Conservation (phyloP, 2,329 filamentous ascomycete species). For the Botrytis porri region DNA sequence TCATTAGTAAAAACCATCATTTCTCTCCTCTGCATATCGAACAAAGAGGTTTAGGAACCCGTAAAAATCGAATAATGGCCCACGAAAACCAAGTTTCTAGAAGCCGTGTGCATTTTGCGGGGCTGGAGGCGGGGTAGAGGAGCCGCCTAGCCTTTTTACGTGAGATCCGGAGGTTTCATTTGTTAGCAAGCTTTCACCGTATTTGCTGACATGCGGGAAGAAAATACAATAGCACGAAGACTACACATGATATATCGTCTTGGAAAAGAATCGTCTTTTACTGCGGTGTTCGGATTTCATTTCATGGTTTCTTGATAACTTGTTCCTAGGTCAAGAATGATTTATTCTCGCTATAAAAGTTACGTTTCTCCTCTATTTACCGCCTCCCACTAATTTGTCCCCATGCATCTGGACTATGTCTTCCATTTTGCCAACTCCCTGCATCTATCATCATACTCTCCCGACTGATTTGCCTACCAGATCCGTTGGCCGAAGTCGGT, state of each 20-base stretch:
- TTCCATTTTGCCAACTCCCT: slow-evolving; percentile 59
- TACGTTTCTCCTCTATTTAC: background rate
- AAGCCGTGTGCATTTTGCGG: slow-evolving; percentile 6
- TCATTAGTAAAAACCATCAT: no score
- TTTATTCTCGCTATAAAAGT: background rate
- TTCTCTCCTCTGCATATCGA: background rate
- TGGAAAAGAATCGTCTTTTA: background rate
- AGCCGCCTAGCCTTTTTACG: slow-evolving; percentile 1
- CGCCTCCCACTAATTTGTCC: slow-evolving; percentile 53
- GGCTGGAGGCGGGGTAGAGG: slow-evolving; percentile 13
- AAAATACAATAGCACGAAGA: background rate
- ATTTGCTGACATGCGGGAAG: background rate
- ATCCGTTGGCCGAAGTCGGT: slow-evolving; percentile 31
- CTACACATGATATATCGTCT: background rate
- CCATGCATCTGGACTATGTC: slow-evolving; percentile 79
- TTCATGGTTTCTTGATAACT: background rate
- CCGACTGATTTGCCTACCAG: slow-evolving; percentile 53
- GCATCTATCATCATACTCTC: slow-evolving; percentile 59
- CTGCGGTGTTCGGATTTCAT: background rate
- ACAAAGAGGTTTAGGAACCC: background rate
- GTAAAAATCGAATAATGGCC: background rate
- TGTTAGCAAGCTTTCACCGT: background rate
- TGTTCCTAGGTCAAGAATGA: slow-evolving; percentile 15
- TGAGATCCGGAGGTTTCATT: background rate
- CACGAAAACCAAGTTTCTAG: slow-evolving; percentile 11